phyloP scores from a whole-genome alignment of 2,329 filamentous ascomycete genomes.

The Aspergillus aculeatinus region DNA sequence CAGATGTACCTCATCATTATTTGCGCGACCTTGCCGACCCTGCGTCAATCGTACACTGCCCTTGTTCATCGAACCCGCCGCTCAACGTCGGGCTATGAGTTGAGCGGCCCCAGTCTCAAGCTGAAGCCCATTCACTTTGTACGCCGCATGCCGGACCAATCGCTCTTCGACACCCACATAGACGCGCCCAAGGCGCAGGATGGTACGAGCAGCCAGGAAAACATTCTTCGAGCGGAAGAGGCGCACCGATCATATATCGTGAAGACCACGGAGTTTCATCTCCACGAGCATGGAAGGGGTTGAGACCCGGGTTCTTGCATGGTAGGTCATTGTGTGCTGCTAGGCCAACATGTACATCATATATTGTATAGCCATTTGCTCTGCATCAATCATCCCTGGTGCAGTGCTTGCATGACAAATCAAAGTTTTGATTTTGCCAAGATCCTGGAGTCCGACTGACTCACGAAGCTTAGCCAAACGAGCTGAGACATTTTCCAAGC shows the following conservation, averaged over 20 bases:
- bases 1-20: conserved; percentile 17
- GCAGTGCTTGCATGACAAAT: neutral
- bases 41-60: conserved; percentile 9
- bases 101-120: neutral
- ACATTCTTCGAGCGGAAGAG: neutral
- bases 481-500: neutral
- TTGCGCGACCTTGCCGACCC: conserved; percentile 13
- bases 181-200: neutral
- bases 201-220: conserved; percentile 4
- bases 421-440: neutral
- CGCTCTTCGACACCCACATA: conserved; percentile 9
- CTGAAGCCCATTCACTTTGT: neutral
- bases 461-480: neutral
- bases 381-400: neutral
- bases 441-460: neutral
- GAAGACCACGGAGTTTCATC: conserved; percentile 8
- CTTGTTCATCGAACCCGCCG: conserved; percentile 5
- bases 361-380: too few relatives aligned
- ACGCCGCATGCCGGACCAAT: conserved; percentile 4
- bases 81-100: neutral
- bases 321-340: too few relatives aligned
- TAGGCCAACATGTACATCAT: too few relatives aligned
- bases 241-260: neutral
- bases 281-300: neutral
- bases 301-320: too few relatives aligned